Percentiles rank a stretch among this genome's conserved stretches.
Evolutionary conservation across 106 monocot species (phyloP).

Genomic region (Hemerocallis citrina): DNA sequence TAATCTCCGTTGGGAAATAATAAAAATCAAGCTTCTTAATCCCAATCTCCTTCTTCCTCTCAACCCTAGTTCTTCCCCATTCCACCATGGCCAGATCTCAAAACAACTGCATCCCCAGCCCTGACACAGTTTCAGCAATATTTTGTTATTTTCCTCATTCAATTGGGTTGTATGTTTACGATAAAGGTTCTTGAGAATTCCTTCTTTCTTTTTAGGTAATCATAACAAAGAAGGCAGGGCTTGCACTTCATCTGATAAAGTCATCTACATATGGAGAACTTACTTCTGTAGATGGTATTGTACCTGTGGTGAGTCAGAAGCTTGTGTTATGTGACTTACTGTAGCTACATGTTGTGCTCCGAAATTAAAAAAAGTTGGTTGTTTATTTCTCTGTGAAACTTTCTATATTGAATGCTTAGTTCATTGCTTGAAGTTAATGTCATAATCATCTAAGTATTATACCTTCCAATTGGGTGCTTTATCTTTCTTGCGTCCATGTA

Average conservation of each 20-base stretch:
- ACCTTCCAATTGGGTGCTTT: too few species aligned
- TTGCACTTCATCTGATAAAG: slow-evolving; percentile 56
- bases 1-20: too few species aligned
- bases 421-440: too few species aligned
- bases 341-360: background rate
- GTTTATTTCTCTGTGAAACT: background rate
- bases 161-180: background rate
- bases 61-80: too few species aligned
- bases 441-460: too few species aligned
- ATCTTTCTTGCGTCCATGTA: too few species aligned
- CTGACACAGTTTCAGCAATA: background rate
- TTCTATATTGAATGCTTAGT: too few species aligned
- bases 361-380: background rate
- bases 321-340: background rate
- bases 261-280: slow-evolving; percentile 53
- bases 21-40: too few species aligned
- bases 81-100: too few species aligned
- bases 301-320: slow-evolving; percentile 62
- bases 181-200: background rate
- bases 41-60: too few species aligned
- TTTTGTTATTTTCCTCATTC: background rate
- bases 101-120: too few species aligned
- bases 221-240: slow-evolving; percentile 76
- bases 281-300: slow-evolving; percentile 70
- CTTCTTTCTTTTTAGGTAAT: slow-evolving; percentile 52